Evolutionary conservation across 202 grass and related monocot species (phyloP).

Genomic region (Schoenoplectus tabernaemontani): DNA sequence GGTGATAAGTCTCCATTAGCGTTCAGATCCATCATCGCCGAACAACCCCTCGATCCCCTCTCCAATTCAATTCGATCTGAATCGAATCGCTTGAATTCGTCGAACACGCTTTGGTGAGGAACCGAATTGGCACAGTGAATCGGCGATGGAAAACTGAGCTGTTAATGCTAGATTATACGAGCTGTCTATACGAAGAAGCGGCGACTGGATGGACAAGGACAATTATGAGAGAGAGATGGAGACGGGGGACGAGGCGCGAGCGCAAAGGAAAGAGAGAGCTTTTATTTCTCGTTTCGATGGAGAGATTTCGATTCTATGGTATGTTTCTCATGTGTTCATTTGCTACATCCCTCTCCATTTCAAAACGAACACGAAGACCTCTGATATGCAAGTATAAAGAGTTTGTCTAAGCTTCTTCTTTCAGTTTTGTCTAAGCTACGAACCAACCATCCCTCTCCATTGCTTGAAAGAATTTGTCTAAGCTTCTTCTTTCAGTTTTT

Average conservation of each 20-base stretch:
- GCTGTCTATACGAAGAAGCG: neutral
- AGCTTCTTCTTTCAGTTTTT: too few species aligned
- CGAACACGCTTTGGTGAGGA: neutral
- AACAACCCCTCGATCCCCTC: neutral
- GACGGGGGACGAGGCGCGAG: too few species aligned
- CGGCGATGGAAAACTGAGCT: neutral
- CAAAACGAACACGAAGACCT: too few species aligned
- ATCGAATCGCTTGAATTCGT: slow-evolving; percentile 3
- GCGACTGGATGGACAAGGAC: neutral
- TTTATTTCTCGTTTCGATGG: slow-evolving; percentile 13
- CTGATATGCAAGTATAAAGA: too few species aligned
- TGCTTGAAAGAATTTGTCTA: too few species aligned
- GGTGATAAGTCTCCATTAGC: neutral
- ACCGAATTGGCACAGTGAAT: neutral
- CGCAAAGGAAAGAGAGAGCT: slow-evolving; percentile 2
- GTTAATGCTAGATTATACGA: neutral
- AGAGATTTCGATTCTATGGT: slow-evolving; percentile 26
- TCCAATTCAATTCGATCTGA: slow-evolving; percentile 6
- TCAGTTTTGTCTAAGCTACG: too few species aligned
- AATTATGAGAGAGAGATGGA: slow-evolving; percentile 6
- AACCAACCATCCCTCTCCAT: too few species aligned
- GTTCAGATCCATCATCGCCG: slow-evolving; percentile 10
- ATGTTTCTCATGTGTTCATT: too few species aligned
- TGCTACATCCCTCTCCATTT: neutral
- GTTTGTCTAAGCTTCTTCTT: too few species aligned